A percentile compares a stretch with the other conserved stretches of the same genome.
These are phyloP conservation scores for Mycothermus thermophilus DNA, from an alignment of 495 filamentous ascomycete species.

Conservation along the genomic window DNA sequence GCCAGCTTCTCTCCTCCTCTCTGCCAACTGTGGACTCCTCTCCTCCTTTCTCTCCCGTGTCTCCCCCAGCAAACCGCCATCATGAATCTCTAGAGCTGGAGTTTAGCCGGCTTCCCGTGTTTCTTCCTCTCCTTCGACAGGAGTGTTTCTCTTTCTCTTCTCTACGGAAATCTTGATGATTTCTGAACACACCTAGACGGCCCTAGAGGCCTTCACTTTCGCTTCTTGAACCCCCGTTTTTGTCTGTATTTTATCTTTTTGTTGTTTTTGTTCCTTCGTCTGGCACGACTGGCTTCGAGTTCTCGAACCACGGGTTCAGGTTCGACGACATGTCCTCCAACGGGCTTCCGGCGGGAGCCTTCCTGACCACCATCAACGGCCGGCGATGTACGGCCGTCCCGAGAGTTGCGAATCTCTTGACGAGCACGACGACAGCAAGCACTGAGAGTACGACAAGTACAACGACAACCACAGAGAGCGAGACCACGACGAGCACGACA, in stretches of 20 bases:
- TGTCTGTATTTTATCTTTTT: slow-evolving; percentile 13
- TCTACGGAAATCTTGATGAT: slow-evolving; percentile 23
- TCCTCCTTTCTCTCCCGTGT: slow-evolving; percentile 7
- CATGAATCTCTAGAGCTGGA: slow-evolving; percentile 16
- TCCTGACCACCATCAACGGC: slow-evolving; percentile 30
- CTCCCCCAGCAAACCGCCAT: slow-evolving; percentile 15
- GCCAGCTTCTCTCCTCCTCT: background rate
- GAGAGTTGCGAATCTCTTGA: slow-evolving; percentile 8
- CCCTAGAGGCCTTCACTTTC: slow-evolving; percentile 23
- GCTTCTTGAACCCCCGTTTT: slow-evolving; percentile 19
- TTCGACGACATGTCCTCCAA: slow-evolving; percentile 20
- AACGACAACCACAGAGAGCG: no score
- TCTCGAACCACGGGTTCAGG: no score
- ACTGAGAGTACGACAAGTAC: background rate
- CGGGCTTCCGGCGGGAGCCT: slow-evolving; percentile 26
- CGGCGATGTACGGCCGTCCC: slow-evolving; percentile 36
- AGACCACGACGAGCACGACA: slow-evolving; percentile 1
- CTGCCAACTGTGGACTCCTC: background rate
- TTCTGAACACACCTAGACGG: slow-evolving; percentile 26
- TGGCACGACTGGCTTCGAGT: slow-evolving; percentile 32
- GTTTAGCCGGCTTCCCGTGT: slow-evolving; percentile 21
- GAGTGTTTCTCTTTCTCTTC: slow-evolving; percentile 9
- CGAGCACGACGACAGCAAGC: slow-evolving; percentile 2
- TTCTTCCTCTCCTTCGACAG: slow-evolving; percentile 9
- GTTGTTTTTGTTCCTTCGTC: slow-evolving; percentile 6